Evolutionary conservation across 2,329 filamentous ascomycete species (phyloP), one percentile per base, ranked within the genome.

Genomic region (Dactylonectria estremocensis): DNA sequence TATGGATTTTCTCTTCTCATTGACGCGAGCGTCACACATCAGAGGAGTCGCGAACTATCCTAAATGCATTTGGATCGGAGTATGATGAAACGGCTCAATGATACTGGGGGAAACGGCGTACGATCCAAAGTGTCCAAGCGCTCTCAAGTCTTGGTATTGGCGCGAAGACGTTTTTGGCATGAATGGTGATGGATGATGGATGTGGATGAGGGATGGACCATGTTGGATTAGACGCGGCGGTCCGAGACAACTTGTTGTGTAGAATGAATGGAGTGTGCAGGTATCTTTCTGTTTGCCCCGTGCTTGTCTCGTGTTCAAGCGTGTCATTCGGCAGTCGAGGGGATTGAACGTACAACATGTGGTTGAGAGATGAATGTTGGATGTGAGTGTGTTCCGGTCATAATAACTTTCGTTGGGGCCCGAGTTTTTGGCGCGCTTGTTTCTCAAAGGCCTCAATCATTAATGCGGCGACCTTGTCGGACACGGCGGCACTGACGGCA

Each of bases 381-480:
- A 22, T 45, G 24, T 33, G 18, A 35, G 7, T 50, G 3, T 22
- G 35, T 16, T 63, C 45, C 24, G 7, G 4, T 28, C 24, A 28
- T 28, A 28, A 76, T 16, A 72, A 67, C 45, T 57, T 72, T 33
- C 61, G 68, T 28, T 61, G 65, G 10, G 60, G 61, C 24, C 69
- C 72, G 7, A 82, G 68, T 59, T 76, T 76, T 75, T 88, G 84
- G 77, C 84, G 85, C 6, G 96, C 95, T 77, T 93, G 87, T 81
- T 89, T 89, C 83, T 98, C 95, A 84, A 99, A 99, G 1, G 96
- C 95, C 80, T 93, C 91, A 72, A 98, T 93, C 95, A 99, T 97
- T 71, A 93, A 86, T 4, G 90, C 91, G 1, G 94, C 95, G 70
- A 98, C 90, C 82, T 93, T 94, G 35, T 94, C 92, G 71, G 94